phyloP scores from a whole-genome alignment of 2,329 filamentous ascomycete species.

The Penicillium psychrosexuale region DNA sequence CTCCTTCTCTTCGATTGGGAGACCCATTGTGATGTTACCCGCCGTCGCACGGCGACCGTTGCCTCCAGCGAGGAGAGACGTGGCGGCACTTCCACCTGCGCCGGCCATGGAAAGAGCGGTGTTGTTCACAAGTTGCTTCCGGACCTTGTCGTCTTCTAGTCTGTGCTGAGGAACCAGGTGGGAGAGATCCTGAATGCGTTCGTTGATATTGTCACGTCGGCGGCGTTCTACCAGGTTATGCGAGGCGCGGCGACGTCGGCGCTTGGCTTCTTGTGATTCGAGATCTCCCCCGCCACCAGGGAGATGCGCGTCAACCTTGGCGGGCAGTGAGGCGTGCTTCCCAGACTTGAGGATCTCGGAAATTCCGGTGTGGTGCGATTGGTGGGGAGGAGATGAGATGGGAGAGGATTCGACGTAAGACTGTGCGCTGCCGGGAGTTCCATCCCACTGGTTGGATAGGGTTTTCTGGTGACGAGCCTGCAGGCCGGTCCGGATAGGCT shows the following conservation, averaged over 20 bases:
- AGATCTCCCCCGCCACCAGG: slow-evolving; percentile 48
- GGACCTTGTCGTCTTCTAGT: slow-evolving; percentile 93
- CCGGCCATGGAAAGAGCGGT: slow-evolving; percentile 79
- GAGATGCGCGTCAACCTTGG: slow-evolving; percentile 66
- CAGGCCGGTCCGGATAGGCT: slow-evolving; percentile 70
- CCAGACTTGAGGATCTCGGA: slow-evolving; percentile 81
- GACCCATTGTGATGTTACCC: slow-evolving; percentile 84
- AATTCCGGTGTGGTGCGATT: slow-evolving; percentile 66
- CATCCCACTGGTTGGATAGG: slow-evolving; percentile 84
- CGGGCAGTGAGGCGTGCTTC: slow-evolving; percentile 82
- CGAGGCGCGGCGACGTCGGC: slow-evolving; percentile 83
- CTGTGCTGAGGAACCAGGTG: slow-evolving; percentile 88
- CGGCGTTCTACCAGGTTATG: slow-evolving; percentile 96
- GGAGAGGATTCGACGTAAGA: slow-evolving; percentile 80
- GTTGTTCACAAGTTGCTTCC: slow-evolving; percentile 90
- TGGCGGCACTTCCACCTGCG: slow-evolving; percentile 60
- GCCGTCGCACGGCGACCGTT: slow-evolving; percentile 75
- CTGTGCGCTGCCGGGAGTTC: slow-evolving; percentile 76
- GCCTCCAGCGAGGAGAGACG: slow-evolving; percentile 81
- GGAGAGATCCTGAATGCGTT: slow-evolving; percentile 94
- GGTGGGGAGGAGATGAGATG: slow-evolving; percentile 69
- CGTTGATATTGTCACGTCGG: slow-evolving; percentile 96
- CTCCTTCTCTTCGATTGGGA: slow-evolving; percentile 95
- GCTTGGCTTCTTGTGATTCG: slow-evolving; percentile 89
- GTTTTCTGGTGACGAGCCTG: slow-evolving; percentile 71